A percentile compares a stretch with the other conserved stretches of the same genome.
These are phyloP conservation scores for Papiliotrema nemorosa DNA, from an alignment of 1,284 basidiomycete species.

Conservation along the genomic window DNA sequence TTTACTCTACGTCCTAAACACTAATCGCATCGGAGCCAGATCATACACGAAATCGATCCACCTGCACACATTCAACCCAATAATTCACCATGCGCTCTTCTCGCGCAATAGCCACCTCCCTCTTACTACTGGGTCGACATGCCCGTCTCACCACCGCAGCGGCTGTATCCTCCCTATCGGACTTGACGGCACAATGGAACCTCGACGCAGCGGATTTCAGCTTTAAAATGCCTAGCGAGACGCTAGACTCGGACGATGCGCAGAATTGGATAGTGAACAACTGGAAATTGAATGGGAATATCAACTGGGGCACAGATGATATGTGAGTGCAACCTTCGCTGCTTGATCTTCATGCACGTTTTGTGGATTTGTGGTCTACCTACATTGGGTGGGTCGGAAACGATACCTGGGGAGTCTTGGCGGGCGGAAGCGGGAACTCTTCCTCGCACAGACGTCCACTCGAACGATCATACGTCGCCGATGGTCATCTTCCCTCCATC, in stretches of 20 bases:
- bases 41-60: too few relatives aligned
- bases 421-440: too few relatives aligned
- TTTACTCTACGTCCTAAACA: too few relatives aligned
- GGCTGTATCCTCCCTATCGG: not conserved
- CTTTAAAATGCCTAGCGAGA: constrained; percentile 28
- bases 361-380: not conserved
- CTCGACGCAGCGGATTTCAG: constrained; percentile 23
- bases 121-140: not conserved
- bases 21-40: too few relatives aligned
- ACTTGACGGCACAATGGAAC: constrained; percentile 2
- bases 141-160: not conserved
- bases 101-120: not conserved
- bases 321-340: constrained; percentile 24
- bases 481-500: too few relatives aligned
- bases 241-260: constrained; percentile 21
- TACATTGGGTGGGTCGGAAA: not conserved
- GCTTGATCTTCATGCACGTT: not conserved
- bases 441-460: too few relatives aligned
- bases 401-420: too few relatives aligned
- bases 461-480: too few relatives aligned
- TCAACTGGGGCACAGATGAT: constrained; percentile 30
- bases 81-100: not conserved
- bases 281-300: constrained; percentile 33
- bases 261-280: constrained; percentile 24
- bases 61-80: too few relatives aligned